Evolutionary conservation across 2,329 filamentous ascomycete genomes (phyloP), one percentile per base, ranked within the genome.

Genomic region (Mariannaea sp.): DNA sequence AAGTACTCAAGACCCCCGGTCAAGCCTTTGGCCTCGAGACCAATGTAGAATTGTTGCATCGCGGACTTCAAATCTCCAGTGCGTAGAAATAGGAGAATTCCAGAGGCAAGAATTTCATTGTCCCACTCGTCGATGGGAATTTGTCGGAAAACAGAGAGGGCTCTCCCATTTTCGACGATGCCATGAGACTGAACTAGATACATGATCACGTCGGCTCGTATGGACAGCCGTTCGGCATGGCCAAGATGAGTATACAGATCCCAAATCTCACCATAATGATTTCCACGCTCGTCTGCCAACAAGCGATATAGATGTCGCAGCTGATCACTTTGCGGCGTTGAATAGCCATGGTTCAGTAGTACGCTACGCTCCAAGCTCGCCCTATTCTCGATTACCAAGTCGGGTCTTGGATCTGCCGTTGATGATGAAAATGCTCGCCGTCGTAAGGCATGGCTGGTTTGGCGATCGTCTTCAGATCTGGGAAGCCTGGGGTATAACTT

Each of bases 1-100:
- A 83, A 57, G 14, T 74, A 64, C 38, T 80, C 77, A 6, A 82
- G 61, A 2, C 76, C 77, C 6, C 72, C 68, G 1, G 68, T 65
- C 20, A 76, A 62, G 5, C 67, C 62, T 10, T 60, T 61, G 14
- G 58, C 53, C 5, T 70, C 55, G 8, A 81, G 55, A 3, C 75
- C 76, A 3, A 55, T 62, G 32, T 66, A 69, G 57, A 79, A 79
- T 16, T 74, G 60, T 2, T 68, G 59, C 13, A 79, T 56, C 0
- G 80, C 80, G 9, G 65, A 62, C 3, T 62, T 13, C 4, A 66
- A 47, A 24, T 79, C 71, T 12, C 74, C 70, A 5, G 76, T 66
- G 16, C 69, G 71, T 36, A 82, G 57, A 24, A 76, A 70, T 3
- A 78, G 71, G 8, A 71, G 64, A 4, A 82, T 64, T 7, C 71